Base-by-base conservation (phyloP, 225 moss, liverwort and hornwort species). In the Rhytidiadelphus loreus region DNA sequence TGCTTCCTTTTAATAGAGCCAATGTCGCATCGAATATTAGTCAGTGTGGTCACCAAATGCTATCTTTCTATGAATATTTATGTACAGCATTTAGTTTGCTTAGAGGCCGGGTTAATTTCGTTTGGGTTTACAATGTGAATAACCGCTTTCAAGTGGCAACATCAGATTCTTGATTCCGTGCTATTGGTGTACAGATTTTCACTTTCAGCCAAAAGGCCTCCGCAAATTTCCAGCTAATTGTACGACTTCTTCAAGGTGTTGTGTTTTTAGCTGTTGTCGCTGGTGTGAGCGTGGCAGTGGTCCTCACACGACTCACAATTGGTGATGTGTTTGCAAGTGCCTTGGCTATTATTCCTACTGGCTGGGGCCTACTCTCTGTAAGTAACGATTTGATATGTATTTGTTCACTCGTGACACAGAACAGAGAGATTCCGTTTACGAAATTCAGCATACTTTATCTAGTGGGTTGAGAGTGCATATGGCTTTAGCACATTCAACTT, bases 351-450 rank as follows among this genome's bases (percentile, higher is more conserved):
- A 90, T 95, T 56, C 95, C 95, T 52, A 95, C 95, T 79, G 95
- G 95, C 81, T 95, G 95, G 95, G 95, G 95, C 70, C 90, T 95
- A 56, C 94, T 95, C 56, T 93, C 89, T 81, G 93, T 95, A 90
- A 93, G 94, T 82, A 77, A 55, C 48, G 7, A 73, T 81, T 41
- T 80, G 50, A 37, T 41, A 26, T 48, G 46, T 88, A 39, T 57
- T 56, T 80, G 8, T 72, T 53, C 52, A 44, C 59, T 59, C 11
- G 21, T 7, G 79, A 73, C n/a, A 29, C 44, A 52, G 25, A 33
- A 48, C 53, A 60, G 28, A 87, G 69, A 39, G 58, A 52, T 74
- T 84, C 28, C 24, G 26, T 23, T 83, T 37, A 24, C 35, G 43
- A 78, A 55, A n/a, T 83, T 35, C 5, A 60, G 28, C n/a, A 35